phyloP scores from a whole-genome alignment of 306 rosid genomes.

The Notholithocarpus densiflorus region DNA sequence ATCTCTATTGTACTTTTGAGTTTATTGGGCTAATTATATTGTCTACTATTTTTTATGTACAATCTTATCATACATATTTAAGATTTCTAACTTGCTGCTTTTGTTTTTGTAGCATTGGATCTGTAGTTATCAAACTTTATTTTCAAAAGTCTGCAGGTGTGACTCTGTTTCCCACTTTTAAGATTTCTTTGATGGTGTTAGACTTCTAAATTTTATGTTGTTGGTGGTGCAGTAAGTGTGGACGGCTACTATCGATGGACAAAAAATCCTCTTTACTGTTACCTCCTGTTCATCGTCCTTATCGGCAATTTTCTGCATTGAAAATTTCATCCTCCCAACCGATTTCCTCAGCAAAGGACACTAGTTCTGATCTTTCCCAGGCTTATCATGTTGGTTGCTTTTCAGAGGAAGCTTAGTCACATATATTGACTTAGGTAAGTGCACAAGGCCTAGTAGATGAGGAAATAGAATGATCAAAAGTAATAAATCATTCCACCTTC shows the following conservation, averaged over 20 bases:
- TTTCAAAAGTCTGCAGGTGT: conserved; percentile 80
- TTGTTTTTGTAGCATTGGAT: conserved; percentile 73
- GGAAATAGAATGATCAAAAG: conserved; percentile 9
- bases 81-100: conserved; percentile 22
- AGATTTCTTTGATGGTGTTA: conserved; percentile 18
- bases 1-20: conserved; percentile 23
- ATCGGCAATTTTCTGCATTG: conserved; percentile 51
- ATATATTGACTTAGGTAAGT: conserved; percentile 21
- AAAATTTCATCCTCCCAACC: conserved; percentile 30
- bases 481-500: background rate
- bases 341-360: conserved; percentile 48
- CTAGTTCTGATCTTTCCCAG: conserved; percentile 32
- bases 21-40: conserved; percentile 2
- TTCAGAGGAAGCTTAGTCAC: conserved; percentile 45
- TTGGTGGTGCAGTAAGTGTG: conserved; percentile 68
- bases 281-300: conserved; percentile 74
- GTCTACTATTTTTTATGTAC: conserved; percentile 16
- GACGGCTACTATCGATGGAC: conserved; percentile 64
- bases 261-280: conserved; percentile 53
- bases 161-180: conserved; percentile 13
- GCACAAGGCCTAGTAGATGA: background rate
- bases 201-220: conserved; percentile 16
- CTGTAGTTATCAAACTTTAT: conserved; percentile 76
- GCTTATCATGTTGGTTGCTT: conserved; percentile 75
- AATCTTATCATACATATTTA: conserved; percentile 3